These are phyloP conservation scores for Sclerotinia sclerotiorum DNA, from an alignment of 2,329 filamentous ascomycete species.

Conservation along the genomic window DNA sequence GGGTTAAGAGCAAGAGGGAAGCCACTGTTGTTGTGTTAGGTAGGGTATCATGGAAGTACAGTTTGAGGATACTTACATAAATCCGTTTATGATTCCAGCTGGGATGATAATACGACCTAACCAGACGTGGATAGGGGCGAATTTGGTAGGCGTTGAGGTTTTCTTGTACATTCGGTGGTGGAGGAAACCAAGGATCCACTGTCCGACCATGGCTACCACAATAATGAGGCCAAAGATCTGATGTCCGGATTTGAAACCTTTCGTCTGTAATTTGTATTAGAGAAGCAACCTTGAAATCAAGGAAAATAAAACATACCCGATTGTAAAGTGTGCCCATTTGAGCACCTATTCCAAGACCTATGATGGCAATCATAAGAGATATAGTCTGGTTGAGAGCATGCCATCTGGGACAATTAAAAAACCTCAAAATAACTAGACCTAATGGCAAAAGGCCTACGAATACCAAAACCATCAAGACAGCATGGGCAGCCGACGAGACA, in stretches of 20 bases:
- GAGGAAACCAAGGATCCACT: conserved; percentile 55
- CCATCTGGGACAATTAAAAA: conserved; percentile 53
- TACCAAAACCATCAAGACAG: conserved; percentile 53
- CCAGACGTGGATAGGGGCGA: conserved; percentile 57
- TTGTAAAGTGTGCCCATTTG: conserved; percentile 51
- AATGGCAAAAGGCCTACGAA: conserved; percentile 57
- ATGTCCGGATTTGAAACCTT: conserved; percentile 53
- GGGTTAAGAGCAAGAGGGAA: conserved; percentile 56
- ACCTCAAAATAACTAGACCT: conserved; percentile 54
- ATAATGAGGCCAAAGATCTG: conserved; percentile 60
- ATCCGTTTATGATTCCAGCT: conserved; percentile 56
- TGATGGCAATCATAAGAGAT: conserved; percentile 49
- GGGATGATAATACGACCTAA: conserved; percentile 55
- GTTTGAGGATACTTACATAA: conserved; percentile 47
- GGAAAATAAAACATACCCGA: conserved; percentile 48
- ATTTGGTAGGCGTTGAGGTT: conserved; percentile 50
- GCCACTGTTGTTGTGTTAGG: conserved; percentile 45
- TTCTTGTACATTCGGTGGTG: conserved; percentile 56
- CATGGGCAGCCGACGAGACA: conserved; percentile 40
- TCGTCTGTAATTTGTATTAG: conserved; percentile 46
- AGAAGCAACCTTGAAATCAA: not conserved
- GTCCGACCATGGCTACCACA: conserved; percentile 51
- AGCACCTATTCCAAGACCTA: conserved; percentile 55
- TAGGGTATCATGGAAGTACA: not conserved
- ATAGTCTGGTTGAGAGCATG: conserved; percentile 55